Conservation (phyloP, 192 early-diverging fungal species). For the Chytriomyces sp. region DNA sequence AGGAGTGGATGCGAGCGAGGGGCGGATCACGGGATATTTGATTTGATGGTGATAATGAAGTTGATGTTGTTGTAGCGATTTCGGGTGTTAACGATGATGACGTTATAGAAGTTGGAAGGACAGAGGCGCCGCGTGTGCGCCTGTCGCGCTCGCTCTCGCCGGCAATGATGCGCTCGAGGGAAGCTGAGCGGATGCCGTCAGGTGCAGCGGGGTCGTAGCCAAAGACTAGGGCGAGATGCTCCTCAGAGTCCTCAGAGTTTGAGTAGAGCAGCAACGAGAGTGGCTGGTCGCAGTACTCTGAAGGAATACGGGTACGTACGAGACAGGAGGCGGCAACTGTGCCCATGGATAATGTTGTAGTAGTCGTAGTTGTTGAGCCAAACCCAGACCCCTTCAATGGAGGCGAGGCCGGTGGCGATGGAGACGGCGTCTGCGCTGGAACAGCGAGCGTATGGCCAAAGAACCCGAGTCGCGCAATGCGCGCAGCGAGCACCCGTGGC, state of each 20-base stretch:
- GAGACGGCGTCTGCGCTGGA: neutral
- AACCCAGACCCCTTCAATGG: neutral
- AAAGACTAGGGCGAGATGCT: conserved; percentile 94
- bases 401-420: neutral
- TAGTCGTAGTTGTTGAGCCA: neutral
- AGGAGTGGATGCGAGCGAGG: conserved; percentile 91
- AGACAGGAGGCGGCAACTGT: conserved; percentile 30
- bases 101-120: too few species aligned
- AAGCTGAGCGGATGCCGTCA: conserved; percentile 55
- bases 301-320: conserved; percentile 44
- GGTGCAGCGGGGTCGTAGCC: conserved; percentile 61
- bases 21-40: too few species aligned
- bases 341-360: neutral
- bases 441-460: conserved; percentile 22
- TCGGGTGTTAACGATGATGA: too few species aligned
- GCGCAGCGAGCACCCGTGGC: neutral
- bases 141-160: conserved; percentile 82
- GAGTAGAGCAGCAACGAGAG: conserved; percentile 74
- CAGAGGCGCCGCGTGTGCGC: conserved; percentile 74
- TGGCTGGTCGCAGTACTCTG: conserved; percentile 38
- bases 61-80: too few species aligned
- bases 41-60: too few species aligned
- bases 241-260: conserved; percentile 81
- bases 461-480: neutral
- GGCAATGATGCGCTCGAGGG: conserved; percentile 63